Base-by-base conservation (phyloP, 331 rosid species). In the Spiraea crenata region DNA sequence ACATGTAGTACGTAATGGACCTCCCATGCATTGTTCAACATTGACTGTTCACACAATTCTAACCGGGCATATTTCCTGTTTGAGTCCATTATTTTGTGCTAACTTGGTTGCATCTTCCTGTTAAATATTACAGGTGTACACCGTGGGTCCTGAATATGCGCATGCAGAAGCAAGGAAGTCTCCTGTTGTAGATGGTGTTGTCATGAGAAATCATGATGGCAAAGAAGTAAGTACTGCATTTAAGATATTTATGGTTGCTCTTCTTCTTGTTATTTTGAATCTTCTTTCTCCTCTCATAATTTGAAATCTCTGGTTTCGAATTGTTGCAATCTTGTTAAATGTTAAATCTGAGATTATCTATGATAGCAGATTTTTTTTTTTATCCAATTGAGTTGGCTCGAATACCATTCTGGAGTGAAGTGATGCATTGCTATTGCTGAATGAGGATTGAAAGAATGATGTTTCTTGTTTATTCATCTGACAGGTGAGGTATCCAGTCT, bases 121-220 rank as follows among this genome's bases (percentile, higher is more conserved):
- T 57, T 40, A 51, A 76, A 74, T 82, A 65, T 57, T 82, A 65
- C 75, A 95, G 99, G 99, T 95, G 70, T 95, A 95, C 74, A 95
- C 99, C 3, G 99, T 95, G 57, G 99, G 99, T 60, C 92, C 96
- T 59, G 99, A 95, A 85, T 95, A 95, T 83, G 99, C 99, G 16
- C 99, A 95, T 82, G 99, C 99, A 37, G 99, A 95, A 88, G 99
- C 99, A 73, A 90, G 99, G 85, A 95, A 95, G 82, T 95, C 99
- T 82, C 99, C 99, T 15, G 99, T 95, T 75, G 99, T 95, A 71
- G 99, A 95, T 81, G 99, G 99, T 52, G 99, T 95, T 81, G 99
- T 95, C 73, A 89, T 91, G 99, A 91, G 99, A 88, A 95, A 91
- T 80, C 93, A 89, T 71, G 96, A 91, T 81, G 99, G 99, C 76